A percentile compares a stretch with the other conserved stretches of the same genome.
phyloP scores from a whole-genome alignment of 164 flowering plant species.

The Vitis cinerea region DNA sequence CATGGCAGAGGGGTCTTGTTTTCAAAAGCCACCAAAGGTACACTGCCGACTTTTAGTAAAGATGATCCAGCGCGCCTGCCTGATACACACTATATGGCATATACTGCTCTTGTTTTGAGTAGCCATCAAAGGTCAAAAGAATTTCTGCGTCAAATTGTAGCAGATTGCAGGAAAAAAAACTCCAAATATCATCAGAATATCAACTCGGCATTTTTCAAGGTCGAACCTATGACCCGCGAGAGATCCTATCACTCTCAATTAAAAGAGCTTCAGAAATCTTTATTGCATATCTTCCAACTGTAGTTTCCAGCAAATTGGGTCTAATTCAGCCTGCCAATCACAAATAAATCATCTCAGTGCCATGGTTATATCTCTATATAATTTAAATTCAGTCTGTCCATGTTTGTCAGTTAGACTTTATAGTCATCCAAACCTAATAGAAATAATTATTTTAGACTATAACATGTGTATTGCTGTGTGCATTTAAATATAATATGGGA shows the following conservation, averaged over 20 bases:
- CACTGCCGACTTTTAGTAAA: too few species aligned
- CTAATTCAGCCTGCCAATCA: constrained; percentile 60
- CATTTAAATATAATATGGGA: too few species aligned
- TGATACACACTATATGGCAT: too few species aligned
- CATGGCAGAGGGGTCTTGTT: too few species aligned
- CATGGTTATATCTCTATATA: neutral
- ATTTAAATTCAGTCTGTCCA: neutral
- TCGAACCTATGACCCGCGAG: neutral
- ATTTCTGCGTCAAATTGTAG: too few species aligned
- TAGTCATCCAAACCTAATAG: constrained; percentile 4
- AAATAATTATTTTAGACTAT: too few species aligned
- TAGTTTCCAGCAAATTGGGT: constrained; percentile 65
- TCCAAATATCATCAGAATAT: neutral
- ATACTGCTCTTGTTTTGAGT: too few species aligned
- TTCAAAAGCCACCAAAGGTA: too few species aligned
- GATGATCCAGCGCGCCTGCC: too few species aligned
- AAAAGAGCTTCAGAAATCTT: constrained; percentile 2
- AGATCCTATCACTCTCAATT: neutral
- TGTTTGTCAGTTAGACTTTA: neutral
- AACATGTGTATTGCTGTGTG: too few species aligned
- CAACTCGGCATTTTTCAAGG: neutral
- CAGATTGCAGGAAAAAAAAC: neutral
- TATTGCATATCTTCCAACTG: constrained; percentile 36
- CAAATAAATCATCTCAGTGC: neutral
- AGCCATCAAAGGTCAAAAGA: too few species aligned